Evolutionary conservation across 2,329 filamentous ascomycete genomes (phyloP), one percentile per base, ranked within the genome.

Genomic region (Triangularia setosa): DNA sequence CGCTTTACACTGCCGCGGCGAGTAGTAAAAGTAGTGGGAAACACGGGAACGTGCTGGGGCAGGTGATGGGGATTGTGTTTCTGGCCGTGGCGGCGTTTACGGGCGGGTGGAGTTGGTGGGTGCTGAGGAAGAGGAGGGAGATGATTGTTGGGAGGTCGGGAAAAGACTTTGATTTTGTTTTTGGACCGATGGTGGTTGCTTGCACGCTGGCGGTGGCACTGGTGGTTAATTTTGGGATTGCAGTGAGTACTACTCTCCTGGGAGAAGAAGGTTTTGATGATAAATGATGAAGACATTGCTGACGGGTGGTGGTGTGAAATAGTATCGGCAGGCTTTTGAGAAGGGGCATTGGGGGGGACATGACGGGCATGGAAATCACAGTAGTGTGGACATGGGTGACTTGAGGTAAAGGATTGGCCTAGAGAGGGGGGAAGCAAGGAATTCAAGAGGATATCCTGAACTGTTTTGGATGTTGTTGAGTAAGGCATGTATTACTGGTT

Each of bases 81-180:
- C 90, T 94, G 2, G 74, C 81, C 63, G 90, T 98, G 67, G 93
- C 94, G 1, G 80, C 90, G 1, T 96, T 97, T 75, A 87, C 93
- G 0, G 92, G 91, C 0, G 80, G 82, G 1, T 99, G 95, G 95
- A 95, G 95, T 2, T 97, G 92, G 76, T 85, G 81, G 65, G 91
- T 96, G 81, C 90, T 96, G 73, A 87, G 89, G 72, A 86, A 84
- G 73, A 84, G 95, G 33, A 84, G 89, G 65, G 84, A 81, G 61
- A 87, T 98, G 83, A 99, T 99, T 73, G 77, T 90, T 44, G 87
- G 92, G 75, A 83, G 95, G 68, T 97, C 92, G 73, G 93, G 92
- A 9, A 94, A 90, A 76, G 93, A 98, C 72, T 96, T 99, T 76
- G 94, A 99, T 76, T 95, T 93, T 71, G 80, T 94, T 72, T 77